Evolutionary conservation across 306 rosid species (phyloP).

Genomic region (Vigna radiata): DNA sequence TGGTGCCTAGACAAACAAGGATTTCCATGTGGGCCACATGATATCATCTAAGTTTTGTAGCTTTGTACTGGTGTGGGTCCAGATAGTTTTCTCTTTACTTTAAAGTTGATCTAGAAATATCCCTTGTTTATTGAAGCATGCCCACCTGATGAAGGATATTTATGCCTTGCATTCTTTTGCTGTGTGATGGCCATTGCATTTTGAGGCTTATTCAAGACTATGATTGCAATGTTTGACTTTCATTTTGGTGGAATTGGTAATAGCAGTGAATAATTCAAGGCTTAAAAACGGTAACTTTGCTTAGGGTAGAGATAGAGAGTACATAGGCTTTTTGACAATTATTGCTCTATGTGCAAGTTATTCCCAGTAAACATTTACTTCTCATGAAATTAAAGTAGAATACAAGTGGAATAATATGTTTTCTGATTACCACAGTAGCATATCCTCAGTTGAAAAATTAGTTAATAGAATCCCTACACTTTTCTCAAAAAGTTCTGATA

Average conservation of each 20-base stretch:
- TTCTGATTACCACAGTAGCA: not conserved
- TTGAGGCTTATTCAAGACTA: not conserved
- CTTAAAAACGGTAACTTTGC: not conserved
- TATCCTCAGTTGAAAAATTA: not conserved
- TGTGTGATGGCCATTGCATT: slow-evolving; percentile 29
- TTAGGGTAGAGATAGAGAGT: not conserved
- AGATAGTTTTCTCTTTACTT: slow-evolving; percentile 25
- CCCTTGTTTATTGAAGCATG: slow-evolving; percentile 42
- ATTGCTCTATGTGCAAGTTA: slow-evolving; percentile 1
- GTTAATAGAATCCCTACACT: not conserved
- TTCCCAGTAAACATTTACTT: not conserved
- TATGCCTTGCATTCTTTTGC: slow-evolving; percentile 36
- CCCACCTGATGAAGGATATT: slow-evolving; percentile 17
- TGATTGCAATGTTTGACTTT: slow-evolving; percentile 33
- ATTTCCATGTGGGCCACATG: slow-evolving; percentile 43
- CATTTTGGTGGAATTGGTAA: slow-evolving; percentile 2
- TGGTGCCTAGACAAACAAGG: slow-evolving; percentile 35
- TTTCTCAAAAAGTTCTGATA: not conserved
- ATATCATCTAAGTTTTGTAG: slow-evolving; percentile 25
- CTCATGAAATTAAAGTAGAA: slow-evolving; percentile 15
- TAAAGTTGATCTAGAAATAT: slow-evolving; percentile 28
- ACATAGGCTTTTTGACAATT: slow-evolving; percentile 21
- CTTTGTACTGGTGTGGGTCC: slow-evolving; percentile 50
- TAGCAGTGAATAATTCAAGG: not conserved
- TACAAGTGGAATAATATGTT: not conserved